Evolutionary conservation across 805 yeast genomes (phyloP).

Genomic region (Candida hispaniensis): DNA sequence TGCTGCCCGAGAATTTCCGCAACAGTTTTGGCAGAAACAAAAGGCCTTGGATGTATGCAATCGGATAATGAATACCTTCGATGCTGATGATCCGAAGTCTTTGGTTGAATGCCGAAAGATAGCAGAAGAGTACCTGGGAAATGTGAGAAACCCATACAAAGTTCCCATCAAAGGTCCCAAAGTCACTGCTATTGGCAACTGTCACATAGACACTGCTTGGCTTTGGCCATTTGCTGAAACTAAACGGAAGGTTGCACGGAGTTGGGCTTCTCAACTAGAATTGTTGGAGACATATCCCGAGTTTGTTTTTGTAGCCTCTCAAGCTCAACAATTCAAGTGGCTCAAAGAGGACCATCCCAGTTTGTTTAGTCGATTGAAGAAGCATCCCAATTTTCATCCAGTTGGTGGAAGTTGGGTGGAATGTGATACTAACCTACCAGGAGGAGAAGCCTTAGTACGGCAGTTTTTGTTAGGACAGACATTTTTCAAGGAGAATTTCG

Average conservation of each 20-base stretch:
- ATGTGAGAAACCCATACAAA: conserved; percentile 18
- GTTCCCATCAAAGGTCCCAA: conserved; percentile 1
- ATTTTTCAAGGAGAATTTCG: conserved; percentile 71
- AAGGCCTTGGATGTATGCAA: conserved; percentile 74
- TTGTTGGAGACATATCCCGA: conserved; percentile 84
- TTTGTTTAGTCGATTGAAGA: conserved; percentile 49
- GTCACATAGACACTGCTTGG: conserved; percentile 98
- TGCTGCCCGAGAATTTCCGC: conserved; percentile 77
- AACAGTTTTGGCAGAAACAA: conserved; percentile 69
- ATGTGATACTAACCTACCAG: conserved; percentile 91
- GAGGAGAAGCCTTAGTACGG: conserved; percentile 80
- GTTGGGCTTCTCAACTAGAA: conserved; percentile 89
- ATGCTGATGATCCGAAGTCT: conserved; percentile 45
- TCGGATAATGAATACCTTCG: conserved; percentile 74
- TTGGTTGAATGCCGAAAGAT: conserved; percentile 53
- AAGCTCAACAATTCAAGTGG: conserved; percentile 95
- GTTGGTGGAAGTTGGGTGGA: conserved; percentile 99
- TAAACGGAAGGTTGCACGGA: conserved; percentile 79
- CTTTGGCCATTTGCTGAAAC: conserved; percentile 99
- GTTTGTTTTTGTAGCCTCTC: conserved; percentile 88
- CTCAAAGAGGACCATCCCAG: conserved; percentile 77
- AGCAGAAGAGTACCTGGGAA: conserved; percentile 57
- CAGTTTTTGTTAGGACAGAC: conserved; percentile 88
- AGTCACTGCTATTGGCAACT: conserved; percentile 81
- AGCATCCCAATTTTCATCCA: conserved; percentile 63